Percentiles rank a stretch among this genome's conserved stretches.
Conservation (phyloP, 202 grass and related monocot genomes). For the Carex sylvatica region DNA sequence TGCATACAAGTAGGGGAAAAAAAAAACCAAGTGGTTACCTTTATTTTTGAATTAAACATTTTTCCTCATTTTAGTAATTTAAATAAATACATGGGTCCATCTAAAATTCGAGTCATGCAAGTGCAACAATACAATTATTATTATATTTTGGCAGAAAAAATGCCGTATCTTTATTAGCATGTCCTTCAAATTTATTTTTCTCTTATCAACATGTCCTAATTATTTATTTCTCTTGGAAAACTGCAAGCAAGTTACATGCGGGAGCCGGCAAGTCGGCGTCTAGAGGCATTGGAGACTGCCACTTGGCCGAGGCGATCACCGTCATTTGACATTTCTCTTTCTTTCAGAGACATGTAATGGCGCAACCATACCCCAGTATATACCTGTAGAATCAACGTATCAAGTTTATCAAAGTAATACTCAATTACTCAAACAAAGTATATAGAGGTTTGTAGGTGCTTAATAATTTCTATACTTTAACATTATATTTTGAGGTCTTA, state of each 20-base stretch:
- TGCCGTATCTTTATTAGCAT: not conserved
- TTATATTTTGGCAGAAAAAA: not conserved
- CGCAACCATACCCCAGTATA: conserved; percentile 78
- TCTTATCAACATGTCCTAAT: not conserved
- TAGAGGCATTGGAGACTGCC: conserved; percentile 77
- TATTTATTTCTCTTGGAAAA: not conserved
- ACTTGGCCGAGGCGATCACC: conserved; percentile 62
- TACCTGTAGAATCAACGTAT: conserved; percentile 37
- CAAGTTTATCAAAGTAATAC: conserved; percentile 13
- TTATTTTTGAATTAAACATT: conserved; percentile 15
- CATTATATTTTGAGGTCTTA: not conserved
- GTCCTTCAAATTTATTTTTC: not conserved
- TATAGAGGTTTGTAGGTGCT: no score
- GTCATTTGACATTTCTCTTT: conserved; percentile 47
- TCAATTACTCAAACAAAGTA: not conserved
- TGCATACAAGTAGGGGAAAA: not conserved
- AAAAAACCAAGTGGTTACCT: not conserved
- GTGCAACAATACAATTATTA: not conserved
- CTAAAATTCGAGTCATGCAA: not conserved
- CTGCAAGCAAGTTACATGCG: conserved; percentile 38
- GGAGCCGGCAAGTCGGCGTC: conserved; percentile 72
- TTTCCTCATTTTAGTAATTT: not conserved
- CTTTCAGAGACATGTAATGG: conserved; percentile 61
- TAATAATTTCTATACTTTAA: not conserved
- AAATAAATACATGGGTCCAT: conserved; percentile 5